Conservation (phyloP, 148 eudicot genomes). For the Cornus suecica region DNA sequence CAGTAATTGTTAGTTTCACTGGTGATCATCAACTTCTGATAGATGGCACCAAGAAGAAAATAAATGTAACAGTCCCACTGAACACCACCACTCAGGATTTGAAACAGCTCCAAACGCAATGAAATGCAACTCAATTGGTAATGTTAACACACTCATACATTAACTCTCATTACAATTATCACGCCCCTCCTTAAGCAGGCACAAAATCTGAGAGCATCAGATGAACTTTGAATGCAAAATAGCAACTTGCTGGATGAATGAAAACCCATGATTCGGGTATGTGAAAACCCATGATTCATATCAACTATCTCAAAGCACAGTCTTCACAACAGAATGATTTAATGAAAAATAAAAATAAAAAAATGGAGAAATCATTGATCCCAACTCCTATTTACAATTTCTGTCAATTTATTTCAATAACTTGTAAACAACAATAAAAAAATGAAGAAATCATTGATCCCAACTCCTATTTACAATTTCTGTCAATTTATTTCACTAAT, state of each 20-base stretch:
- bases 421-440: too few species aligned
- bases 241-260: conserved; percentile 2
- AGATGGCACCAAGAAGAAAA: neutral
- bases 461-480: conserved; percentile 9
- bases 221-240: neutral
- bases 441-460: neutral
- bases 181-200: neutral
- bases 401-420: conserved; percentile 2
- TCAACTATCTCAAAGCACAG: neutral
- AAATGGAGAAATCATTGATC: neutral
- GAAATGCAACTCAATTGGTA: neutral
- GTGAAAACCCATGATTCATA: neutral
- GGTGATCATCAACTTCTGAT: neutral
- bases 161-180: neutral
- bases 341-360: too few species aligned
- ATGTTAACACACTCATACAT: neutral
- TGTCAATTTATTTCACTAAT: conserved; percentile 3
- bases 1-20: neutral
- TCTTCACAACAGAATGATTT: neutral
- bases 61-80: neutral
- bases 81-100: neutral
- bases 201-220: neutral
- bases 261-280: neutral
- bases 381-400: conserved; percentile 9
- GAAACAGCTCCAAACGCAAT: neutral